Evolutionary conservation across 1,139 yeast genomes (phyloP).

Genomic region (Debaryomycetaceae sp.): DNA sequence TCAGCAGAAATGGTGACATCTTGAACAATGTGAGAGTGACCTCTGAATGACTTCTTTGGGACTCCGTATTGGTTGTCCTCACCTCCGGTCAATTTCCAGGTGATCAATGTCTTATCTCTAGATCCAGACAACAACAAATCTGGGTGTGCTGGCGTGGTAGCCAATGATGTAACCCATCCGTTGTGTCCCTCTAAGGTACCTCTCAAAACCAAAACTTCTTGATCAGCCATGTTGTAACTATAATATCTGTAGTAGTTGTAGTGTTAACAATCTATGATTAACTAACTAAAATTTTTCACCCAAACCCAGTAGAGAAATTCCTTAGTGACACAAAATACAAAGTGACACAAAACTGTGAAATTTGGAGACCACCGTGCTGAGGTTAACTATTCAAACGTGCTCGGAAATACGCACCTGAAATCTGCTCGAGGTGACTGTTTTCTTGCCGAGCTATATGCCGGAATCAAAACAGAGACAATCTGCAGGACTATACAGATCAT

Average conservation of each 20-base stretch:
- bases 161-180: constrained; percentile 96
- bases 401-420: constrained; percentile 30
- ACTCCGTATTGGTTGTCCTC: constrained; percentile 97
- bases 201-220: constrained; percentile 98
- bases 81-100: constrained; percentile 96
- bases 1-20: constrained; percentile 98
- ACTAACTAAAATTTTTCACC: constrained; percentile 1
- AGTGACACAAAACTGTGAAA: constrained; percentile 3
- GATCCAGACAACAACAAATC: constrained; percentile 97
- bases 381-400: constrained; percentile 24
- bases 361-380: constrained; percentile 13
- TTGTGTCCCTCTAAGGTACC: constrained; percentile 94
- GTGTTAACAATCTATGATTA: background rate
- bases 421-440: constrained; percentile 28
- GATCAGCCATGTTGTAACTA: constrained; percentile 49
- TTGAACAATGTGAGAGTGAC: constrained; percentile 99
- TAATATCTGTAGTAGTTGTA: background rate
- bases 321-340: background rate
- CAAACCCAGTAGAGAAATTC: constrained; percentile 1
- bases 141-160: constrained; percentile 98
- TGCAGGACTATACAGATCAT: too few species aligned
- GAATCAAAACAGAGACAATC: too few species aligned
- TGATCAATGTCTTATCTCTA: constrained; percentile 97
- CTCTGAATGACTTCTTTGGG: constrained; percentile 95
- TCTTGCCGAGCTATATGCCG: constrained; percentile 31